Conservation (phyloP, 352 stramenopile genomes). For the Globisporangium abappressorium region DNA sequence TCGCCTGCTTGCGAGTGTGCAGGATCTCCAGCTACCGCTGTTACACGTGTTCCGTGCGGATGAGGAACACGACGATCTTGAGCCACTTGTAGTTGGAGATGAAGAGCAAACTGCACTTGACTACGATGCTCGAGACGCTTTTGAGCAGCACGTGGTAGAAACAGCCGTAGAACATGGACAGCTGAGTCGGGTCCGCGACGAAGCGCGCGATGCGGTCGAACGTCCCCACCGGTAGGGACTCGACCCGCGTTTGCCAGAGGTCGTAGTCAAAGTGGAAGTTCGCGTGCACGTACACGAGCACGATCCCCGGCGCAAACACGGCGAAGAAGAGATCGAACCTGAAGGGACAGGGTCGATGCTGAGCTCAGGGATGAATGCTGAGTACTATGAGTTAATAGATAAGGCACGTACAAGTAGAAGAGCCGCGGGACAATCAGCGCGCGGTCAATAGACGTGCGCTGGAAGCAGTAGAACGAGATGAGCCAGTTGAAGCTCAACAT, state of each 20-base stretch:
- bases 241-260: slow-evolving; percentile 23
- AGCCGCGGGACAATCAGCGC: slow-evolving; percentile 28
- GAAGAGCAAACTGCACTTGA: too few relatives aligned
- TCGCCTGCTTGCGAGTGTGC: too few relatives aligned
- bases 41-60: too few relatives aligned
- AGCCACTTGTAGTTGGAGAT: too few relatives aligned
- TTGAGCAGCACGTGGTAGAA: too few relatives aligned
- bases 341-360: too few relatives aligned
- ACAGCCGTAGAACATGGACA: slow-evolving; percentile 41
- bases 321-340: slow-evolving; percentile 52
- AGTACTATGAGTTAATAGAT: too few relatives aligned
- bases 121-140: too few relatives aligned
- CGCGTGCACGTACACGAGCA: slow-evolving; percentile 36
- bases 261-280: slow-evolving; percentile 42
- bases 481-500: slow-evolving; percentile 40
- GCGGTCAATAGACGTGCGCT: slow-evolving; percentile 31
- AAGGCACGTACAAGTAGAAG: slow-evolving; percentile 51
- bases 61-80: too few relatives aligned
- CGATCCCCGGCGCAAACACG: slow-evolving; percentile 42
- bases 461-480: slow-evolving; percentile 50
- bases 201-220: slow-evolving; percentile 38
- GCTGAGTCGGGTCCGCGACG: slow-evolving; percentile 33
- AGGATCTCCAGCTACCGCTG: too few relatives aligned
- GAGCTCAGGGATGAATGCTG: too few relatives aligned
- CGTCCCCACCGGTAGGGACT: slow-evolving; percentile 25